These are phyloP conservation scores for Penicillium sp. DNA, from an alignment of 2,329 filamentous ascomycete genomes.

Conservation along the genomic window DNA sequence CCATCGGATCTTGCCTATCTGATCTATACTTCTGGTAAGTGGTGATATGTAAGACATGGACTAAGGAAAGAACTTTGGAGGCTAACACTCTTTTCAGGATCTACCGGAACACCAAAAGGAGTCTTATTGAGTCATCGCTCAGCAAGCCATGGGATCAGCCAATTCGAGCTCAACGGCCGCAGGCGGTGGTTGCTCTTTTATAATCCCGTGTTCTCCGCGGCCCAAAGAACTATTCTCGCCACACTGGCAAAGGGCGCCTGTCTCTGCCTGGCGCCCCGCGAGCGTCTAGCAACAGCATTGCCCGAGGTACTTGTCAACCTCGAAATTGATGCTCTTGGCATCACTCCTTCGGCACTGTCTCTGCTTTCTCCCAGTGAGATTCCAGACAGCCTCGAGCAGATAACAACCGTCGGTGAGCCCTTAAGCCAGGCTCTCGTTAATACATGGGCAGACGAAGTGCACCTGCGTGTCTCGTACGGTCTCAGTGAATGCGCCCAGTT, in stretches of 20 bases:
- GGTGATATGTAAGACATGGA: not conserved
- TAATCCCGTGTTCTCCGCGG: not conserved
- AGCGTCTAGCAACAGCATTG: not conserved
- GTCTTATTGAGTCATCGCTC: not conserved
- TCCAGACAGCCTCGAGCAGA: not conserved
- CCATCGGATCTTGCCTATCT: not conserved
- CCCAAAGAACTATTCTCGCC: not conserved
- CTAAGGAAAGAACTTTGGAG: no score
- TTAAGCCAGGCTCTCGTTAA: not conserved
- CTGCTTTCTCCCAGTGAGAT: not conserved
- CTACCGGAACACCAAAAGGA: not conserved
- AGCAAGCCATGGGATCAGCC: not conserved
- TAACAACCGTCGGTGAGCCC: not conserved
- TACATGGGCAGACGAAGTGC: not conserved
- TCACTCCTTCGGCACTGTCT: not conserved
- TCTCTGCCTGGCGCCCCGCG: not conserved
- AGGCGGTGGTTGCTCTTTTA: not conserved
- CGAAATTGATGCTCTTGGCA: not conserved
- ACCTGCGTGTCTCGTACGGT: not conserved
- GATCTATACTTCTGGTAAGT: not conserved
- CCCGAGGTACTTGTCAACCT: not conserved
- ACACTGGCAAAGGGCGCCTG: not conserved
- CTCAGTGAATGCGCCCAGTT: not conserved
- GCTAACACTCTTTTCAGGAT: not conserved
- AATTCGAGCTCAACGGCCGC: not conserved